Conservation (phyloP, 805 yeast genomes). For the Ogataea paradorogensis region DNA sequence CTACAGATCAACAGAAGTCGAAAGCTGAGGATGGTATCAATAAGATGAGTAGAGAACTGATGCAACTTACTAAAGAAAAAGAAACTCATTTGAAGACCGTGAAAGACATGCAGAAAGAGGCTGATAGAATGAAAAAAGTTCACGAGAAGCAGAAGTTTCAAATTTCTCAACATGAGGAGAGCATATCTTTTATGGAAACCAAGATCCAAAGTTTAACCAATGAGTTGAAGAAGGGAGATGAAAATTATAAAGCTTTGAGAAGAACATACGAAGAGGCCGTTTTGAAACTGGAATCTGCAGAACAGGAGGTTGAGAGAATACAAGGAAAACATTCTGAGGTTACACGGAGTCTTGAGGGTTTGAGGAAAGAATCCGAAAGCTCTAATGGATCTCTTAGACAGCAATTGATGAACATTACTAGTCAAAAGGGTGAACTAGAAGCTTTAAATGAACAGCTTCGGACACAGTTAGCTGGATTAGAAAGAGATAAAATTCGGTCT, state of each 20-base stretch:
- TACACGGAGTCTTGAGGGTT: constrained; percentile 24
- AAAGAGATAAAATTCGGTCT: constrained; percentile 7
- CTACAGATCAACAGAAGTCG: constrained; percentile 36
- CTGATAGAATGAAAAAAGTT: constrained; percentile 30
- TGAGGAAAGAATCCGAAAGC: constrained; percentile 17
- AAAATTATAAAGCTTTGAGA: constrained; percentile 28
- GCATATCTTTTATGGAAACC: constrained; percentile 22
- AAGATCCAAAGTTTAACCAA: constrained; percentile 13
- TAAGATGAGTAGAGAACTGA: constrained; percentile 82
- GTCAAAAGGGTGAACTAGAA: constrained; percentile 8
- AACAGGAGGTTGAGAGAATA: constrained; percentile 21
- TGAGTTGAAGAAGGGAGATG: constrained; percentile 22
- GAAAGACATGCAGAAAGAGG: constrained; percentile 42
- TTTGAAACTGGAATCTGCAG: constrained; percentile 24
- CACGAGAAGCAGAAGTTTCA: constrained; percentile 35
- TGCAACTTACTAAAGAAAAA: constrained; percentile 60
- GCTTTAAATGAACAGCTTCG: constrained; percentile 2
- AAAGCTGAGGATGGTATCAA: constrained; percentile 82
- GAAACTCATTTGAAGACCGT: constrained; percentile 46
- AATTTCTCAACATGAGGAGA: constrained; percentile 22
- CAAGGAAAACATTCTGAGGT: constrained; percentile 13
- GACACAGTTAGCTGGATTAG: constrained; percentile 1
- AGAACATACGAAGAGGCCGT: constrained; percentile 23
- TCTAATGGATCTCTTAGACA: constrained; percentile 1
- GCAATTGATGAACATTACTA: constrained; percentile 1